These are phyloP conservation scores for Stemphylium beticola DNA, from an alignment of 2,329 filamentous ascomycete genomes.

Conservation along the genomic window DNA sequence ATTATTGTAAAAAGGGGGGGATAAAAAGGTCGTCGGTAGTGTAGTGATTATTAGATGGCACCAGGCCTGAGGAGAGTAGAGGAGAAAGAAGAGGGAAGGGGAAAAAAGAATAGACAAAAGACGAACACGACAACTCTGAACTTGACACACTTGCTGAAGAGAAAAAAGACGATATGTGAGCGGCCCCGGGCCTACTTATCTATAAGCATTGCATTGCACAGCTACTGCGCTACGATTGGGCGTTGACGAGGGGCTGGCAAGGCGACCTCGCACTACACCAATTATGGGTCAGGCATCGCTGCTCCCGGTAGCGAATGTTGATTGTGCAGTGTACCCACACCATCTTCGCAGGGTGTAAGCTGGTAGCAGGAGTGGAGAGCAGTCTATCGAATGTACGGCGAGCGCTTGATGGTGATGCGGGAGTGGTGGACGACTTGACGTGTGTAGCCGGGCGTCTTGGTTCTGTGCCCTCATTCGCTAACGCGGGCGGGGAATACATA, in stretches of 20 bases:
- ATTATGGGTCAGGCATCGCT: slow-evolving; percentile 33
- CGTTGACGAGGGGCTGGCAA: slow-evolving; percentile 29
- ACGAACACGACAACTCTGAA: slow-evolving; percentile 57
- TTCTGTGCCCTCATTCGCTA: slow-evolving; percentile 29
- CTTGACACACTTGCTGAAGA: slow-evolving; percentile 61
- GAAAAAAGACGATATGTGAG: slow-evolving; percentile 42
- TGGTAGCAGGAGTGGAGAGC: slow-evolving; percentile 35
- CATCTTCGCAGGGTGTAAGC: slow-evolving; percentile 39
- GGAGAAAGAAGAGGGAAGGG: slow-evolving; percentile 46
- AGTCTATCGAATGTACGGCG: slow-evolving; percentile 45
- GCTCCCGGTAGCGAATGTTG: slow-evolving; percentile 40
- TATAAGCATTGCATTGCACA: slow-evolving; percentile 35
- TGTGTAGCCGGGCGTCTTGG: slow-evolving; percentile 35
- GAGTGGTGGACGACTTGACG: slow-evolving; percentile 41
- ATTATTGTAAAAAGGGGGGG: slow-evolving; percentile 42
- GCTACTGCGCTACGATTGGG: slow-evolving; percentile 29
- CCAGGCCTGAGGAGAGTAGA: slow-evolving; percentile 56
- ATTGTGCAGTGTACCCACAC: slow-evolving; percentile 36
- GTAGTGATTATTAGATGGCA: slow-evolving; percentile 48
- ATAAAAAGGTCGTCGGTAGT: slow-evolving; percentile 27
- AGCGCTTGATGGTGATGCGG: slow-evolving; percentile 43
- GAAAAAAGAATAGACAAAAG: slow-evolving; percentile 51
- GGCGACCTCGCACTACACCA: slow-evolving; percentile 34
- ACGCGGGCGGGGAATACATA: slow-evolving; percentile 28
- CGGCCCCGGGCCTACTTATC: slow-evolving; percentile 42